These are phyloP conservation scores for Botryotinia convoluta DNA, from an alignment of 2,329 filamentous ascomycete genomes.

Conservation along the genomic window DNA sequence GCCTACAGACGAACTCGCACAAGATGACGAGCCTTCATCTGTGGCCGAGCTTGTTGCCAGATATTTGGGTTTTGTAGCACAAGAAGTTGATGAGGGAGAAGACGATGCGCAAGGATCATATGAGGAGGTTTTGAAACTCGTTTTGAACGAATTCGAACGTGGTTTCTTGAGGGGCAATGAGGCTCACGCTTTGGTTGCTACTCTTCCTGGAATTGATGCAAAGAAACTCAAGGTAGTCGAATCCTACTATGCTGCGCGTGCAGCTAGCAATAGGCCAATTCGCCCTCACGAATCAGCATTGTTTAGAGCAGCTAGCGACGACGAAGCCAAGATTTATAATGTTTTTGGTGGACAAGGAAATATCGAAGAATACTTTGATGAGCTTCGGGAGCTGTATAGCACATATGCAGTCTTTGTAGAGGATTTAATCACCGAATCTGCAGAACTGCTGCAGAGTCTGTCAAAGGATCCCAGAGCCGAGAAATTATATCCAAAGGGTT, in stretches of 20 bases:
- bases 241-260: conserved; percentile 87
- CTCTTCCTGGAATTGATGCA: conserved; percentile 81
- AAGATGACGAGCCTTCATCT: conserved; percentile 98
- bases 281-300: conserved; percentile 92
- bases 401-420: conserved; percentile 91
- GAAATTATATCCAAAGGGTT: conserved; percentile 96
- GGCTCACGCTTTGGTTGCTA: conserved; percentile 83
- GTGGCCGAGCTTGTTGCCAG: conserved; percentile 87
- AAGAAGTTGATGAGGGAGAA: conserved; percentile 88
- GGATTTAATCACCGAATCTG: conserved; percentile 76
- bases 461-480: conserved; percentile 80
- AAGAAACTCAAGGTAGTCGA: conserved; percentile 91
- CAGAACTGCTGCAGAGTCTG: conserved; percentile 82
- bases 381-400: conserved; percentile 84
- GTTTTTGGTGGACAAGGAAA: conserved; percentile 98
- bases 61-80: conserved; percentile 87
- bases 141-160: conserved; percentile 94
- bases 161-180: conserved; percentile 94
- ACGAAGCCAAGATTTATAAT: conserved; percentile 80
- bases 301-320: conserved; percentile 81
- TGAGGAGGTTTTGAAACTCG: conserved; percentile 86
- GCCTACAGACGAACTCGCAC: conserved; percentile 94
- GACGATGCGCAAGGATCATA: conserved; percentile 86
- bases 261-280: conserved; percentile 79
- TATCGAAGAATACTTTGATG: conserved; percentile 99